Conservation (phyloP, 495 filamentous ascomycete genomes). For the Hypoxylon fuscum region DNA sequence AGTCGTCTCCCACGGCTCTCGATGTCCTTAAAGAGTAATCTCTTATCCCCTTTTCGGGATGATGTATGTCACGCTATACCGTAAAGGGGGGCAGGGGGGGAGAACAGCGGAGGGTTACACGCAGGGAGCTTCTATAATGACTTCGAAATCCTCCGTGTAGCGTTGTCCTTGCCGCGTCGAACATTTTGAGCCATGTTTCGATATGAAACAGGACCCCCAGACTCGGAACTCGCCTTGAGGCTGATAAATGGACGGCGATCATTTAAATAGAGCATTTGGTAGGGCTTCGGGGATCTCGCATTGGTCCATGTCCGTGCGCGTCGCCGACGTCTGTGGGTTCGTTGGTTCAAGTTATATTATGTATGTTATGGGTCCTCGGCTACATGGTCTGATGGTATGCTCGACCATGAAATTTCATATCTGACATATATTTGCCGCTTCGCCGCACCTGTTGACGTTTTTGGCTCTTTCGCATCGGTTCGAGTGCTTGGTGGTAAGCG, state of each 20-base stretch:
- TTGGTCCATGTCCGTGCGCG: constrained; percentile 33
- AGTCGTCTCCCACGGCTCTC: no score
- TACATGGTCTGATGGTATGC: constrained; percentile 10
- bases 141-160: constrained; percentile 30
- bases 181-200: constrained; percentile 27
- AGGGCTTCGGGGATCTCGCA: constrained; percentile 36
- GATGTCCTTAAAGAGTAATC: constrained; percentile 9
- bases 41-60: constrained; percentile 14
- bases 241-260: constrained; percentile 34
- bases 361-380: constrained; percentile 25
- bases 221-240: constrained; percentile 23
- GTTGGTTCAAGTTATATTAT: no score
- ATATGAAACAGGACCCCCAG: constrained; percentile 28
- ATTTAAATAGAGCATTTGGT: constrained; percentile 1
- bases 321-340: constrained; percentile 35
- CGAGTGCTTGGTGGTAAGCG: no score
- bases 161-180: constrained; percentile 9
- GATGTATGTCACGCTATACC: constrained; percentile 21
- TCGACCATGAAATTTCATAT: no score
- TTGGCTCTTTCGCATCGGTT: no score
- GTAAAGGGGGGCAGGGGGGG: constrained; percentile 5
- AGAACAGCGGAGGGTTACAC: constrained; percentile 21
- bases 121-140: constrained; percentile 28
- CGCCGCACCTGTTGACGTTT: no score
- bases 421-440: no score